phyloP scores from a whole-genome alignment of 169 alveolate genomes.

The Babesia gibsoni region DNA sequence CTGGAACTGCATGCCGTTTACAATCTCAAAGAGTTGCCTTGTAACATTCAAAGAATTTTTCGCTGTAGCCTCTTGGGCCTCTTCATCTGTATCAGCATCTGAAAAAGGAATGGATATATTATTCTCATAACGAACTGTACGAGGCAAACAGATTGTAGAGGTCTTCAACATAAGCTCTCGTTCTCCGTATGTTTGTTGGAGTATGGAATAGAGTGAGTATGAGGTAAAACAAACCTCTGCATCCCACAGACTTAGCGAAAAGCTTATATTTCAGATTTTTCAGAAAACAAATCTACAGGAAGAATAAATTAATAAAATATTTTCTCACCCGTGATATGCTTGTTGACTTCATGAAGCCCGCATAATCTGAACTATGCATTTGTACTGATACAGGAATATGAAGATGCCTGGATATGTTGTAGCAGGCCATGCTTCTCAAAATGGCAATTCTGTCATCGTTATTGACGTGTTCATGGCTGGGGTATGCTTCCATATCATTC shows the following conservation, averaged over 20 bases:
- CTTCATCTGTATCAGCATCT: neutral
- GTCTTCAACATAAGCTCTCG: conserved; percentile 61
- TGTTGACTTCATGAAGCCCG: conserved; percentile 14
- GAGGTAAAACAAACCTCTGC: conserved; percentile 73
- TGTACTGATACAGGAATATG: conserved; percentile 48
- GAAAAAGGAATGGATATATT: neutral
- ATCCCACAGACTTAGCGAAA: conserved; percentile 65
- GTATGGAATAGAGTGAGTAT: conserved; percentile 68
- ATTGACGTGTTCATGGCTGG: conserved; percentile 12
- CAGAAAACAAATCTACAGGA: conserved; percentile 38
- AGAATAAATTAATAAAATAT: neutral
- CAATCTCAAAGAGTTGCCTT: conserved; percentile 42
- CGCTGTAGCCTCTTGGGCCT: neutral
- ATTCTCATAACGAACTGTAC: conserved; percentile 8
- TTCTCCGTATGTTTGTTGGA: conserved; percentile 65
- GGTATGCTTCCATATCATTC: conserved; percentile 54
- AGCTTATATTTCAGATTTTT: conserved; percentile 70
- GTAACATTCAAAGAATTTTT: neutral
- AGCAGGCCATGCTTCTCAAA: conserved; percentile 36
- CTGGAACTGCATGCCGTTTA: conserved; percentile 61
- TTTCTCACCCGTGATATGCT: conserved; percentile 1
- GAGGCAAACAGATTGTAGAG: conserved; percentile 47
- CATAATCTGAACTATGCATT: conserved; percentile 58
- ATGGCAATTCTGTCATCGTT: conserved; percentile 51
- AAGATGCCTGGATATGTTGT: conserved; percentile 45